These are phyloP conservation scores for Yueomyces sinensis DNA, from an alignment of 805 yeast genomes.

Conservation along the genomic window DNA sequence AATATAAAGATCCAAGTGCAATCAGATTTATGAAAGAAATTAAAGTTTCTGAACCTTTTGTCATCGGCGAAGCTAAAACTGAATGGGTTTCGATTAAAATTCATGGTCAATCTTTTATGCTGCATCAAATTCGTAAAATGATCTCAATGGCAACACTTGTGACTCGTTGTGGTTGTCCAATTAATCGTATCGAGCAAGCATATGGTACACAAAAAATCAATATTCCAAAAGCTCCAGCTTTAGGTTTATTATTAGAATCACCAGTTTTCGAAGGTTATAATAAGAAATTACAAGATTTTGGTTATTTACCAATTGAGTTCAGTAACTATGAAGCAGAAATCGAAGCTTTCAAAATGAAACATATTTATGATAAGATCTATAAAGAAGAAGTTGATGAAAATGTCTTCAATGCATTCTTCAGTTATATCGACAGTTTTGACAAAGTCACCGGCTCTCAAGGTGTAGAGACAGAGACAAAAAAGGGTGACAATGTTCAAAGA, in stretches of 20 bases:
- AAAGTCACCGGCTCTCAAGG: slow-evolving; percentile 39
- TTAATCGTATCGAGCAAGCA: slow-evolving; percentile 61
- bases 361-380: slow-evolving; percentile 85
- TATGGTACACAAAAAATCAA: slow-evolving; percentile 65
- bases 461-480: slow-evolving; percentile 20
- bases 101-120: slow-evolving; percentile 97
- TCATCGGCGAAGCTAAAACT: slow-evolving; percentile 79
- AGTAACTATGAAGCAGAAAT: slow-evolving; percentile 52
- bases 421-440: slow-evolving; percentile 73
- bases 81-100: slow-evolving; percentile 95
- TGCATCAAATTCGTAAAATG: slow-evolving; percentile 97
- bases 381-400: slow-evolving; percentile 81
- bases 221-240: slow-evolving; percentile 95
- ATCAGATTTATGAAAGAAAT: slow-evolving; percentile 69
- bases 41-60: slow-evolving; percentile 75
- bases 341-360: slow-evolving; percentile 75
- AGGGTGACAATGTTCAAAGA: slow-evolving; percentile 18
- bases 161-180: slow-evolving; percentile 77
- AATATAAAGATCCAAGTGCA: slow-evolving; percentile 75
- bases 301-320: slow-evolving; percentile 66
- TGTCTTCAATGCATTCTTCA: slow-evolving; percentile 80
- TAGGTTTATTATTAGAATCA: slow-evolving; percentile 78
- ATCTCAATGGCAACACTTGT: slow-evolving; percentile 86
- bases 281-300: slow-evolving; percentile 52
- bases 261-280: slow-evolving; percentile 89